phyloP scores from a whole-genome alignment of 2,329 filamentous ascomycete genomes.

The Botrytis sinoallii region DNA sequence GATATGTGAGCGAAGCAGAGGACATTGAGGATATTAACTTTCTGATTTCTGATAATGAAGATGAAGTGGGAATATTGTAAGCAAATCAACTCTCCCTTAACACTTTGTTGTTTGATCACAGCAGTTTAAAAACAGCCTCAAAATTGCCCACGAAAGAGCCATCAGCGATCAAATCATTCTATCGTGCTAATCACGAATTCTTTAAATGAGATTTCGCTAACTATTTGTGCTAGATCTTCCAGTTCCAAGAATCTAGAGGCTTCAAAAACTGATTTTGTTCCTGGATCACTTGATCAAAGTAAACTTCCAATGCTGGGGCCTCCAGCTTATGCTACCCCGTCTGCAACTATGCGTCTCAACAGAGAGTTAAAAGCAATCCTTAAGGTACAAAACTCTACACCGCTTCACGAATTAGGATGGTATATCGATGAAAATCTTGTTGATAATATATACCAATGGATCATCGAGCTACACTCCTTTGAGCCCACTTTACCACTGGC shows the following conservation, averaged over 20 bases:
- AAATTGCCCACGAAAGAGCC: not conserved
- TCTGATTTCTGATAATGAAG: constrained; percentile 40
- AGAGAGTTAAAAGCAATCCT: constrained; percentile 63
- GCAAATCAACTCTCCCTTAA: not conserved
- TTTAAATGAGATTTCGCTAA: not conserved
- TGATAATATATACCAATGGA: constrained; percentile 77
- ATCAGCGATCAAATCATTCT: not conserved
- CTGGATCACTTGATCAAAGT: constrained; percentile 61
- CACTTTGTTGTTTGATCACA: not conserved
- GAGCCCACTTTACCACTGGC: constrained; percentile 66
- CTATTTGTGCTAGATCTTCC: constrained; percentile 2
- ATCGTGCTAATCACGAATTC: too few species aligned
- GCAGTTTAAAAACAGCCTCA: not conserved
- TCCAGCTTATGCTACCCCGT: constrained; percentile 61
- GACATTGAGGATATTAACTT: constrained; percentile 40
- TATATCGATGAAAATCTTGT: constrained; percentile 63
- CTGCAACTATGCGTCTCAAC: constrained; percentile 60
- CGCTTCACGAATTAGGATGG: constrained; percentile 72
- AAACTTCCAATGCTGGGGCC: constrained; percentile 62
- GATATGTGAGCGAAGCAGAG: constrained; percentile 31
- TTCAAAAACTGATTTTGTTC: constrained; percentile 57
- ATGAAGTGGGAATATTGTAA: constrained; percentile 24
- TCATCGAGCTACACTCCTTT: constrained; percentile 85
- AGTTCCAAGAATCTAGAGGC: constrained; percentile 11
- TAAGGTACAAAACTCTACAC: constrained; percentile 58